Percentiles rank a stretch among this genome's conserved stretches.
Conservation (phyloP, 768 basidiomycete genomes). For the Suillus fuscotomentosus region DNA sequence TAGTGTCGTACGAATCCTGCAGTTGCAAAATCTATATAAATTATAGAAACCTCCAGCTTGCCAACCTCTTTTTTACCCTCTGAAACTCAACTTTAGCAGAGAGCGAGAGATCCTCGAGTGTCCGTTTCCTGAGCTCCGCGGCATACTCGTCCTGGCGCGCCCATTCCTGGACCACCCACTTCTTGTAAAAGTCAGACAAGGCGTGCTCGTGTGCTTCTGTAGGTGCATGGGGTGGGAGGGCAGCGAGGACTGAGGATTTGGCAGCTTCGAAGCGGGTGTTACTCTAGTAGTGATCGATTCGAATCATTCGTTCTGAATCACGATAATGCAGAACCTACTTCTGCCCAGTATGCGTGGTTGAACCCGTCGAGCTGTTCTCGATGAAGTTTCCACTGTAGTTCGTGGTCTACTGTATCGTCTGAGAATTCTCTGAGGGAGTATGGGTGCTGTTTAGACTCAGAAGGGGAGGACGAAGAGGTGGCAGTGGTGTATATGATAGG, state of each 20-base stretch:
- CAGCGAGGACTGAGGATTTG: constrained; percentile 54
- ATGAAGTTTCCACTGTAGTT: constrained; percentile 69
- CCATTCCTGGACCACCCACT: constrained; percentile 74
- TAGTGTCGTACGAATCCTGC: background rate
- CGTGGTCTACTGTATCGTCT: constrained; percentile 31
- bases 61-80: constrained; percentile 37
- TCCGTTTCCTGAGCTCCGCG: constrained; percentile 64
- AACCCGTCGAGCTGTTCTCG: constrained; percentile 72
- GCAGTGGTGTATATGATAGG: constrained; percentile 78
- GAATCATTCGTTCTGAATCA: background rate
- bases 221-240: constrained; percentile 51
- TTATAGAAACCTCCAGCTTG: constrained; percentile 9
- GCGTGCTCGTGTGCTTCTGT: constrained; percentile 62
- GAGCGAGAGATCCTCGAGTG: constrained; percentile 53
- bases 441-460: constrained; percentile 46
- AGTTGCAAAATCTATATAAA: background rate
- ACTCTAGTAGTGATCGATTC: constrained; percentile 43
- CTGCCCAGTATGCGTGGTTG: constrained; percentile 78
- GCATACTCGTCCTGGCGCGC: constrained; percentile 58
- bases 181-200: constrained; percentile 68
- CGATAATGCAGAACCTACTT: constrained; percentile 48
- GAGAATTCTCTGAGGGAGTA: constrained; percentile 78
- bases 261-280: constrained; percentile 79
- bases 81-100: constrained; percentile 56
- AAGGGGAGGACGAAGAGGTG: constrained; percentile 35